Base-by-base conservation (phyloP, 768 basidiomycete genomes). In the Kwoniella newhampshirensis region DNA sequence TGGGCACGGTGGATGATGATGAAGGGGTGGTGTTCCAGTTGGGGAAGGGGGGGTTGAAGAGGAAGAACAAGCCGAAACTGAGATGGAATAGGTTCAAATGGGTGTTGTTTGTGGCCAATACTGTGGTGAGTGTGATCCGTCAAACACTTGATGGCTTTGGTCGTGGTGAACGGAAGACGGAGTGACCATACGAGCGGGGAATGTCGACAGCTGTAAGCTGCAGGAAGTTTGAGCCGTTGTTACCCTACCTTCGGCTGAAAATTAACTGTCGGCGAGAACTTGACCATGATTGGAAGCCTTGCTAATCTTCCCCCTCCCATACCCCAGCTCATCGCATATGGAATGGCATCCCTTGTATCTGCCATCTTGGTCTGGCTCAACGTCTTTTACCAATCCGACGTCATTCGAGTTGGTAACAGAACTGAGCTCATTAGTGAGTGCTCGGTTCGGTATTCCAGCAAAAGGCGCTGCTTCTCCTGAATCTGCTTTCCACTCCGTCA, bases 21-120 rank as follows among this genome's bases (percentile, higher is more conserved):
- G 67, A 68, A 36, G 71, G 64, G 2, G 61, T 70, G 2, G 66
- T 66, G 3, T 69, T 66, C 32, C 58, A 71, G 46, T 37, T 71
- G 44, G 71, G 69, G n/a, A 62, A 78, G 77, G 75, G 82, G 81
- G 70, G 76, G 66, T 18, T 77, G 66, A 54, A 79, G 80, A 27
- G 77, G 78, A 52, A 77, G 75, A 57, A 70, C 28, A 77, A 78
- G 58, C 74, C 80, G 64, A 76, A 73, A 32, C 76, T 87, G 54
- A 78, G 85, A 15, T 92, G 89, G 89, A 91, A 85, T 70, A 82
- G 80, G 60, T 91, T 91, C 81, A 91, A 92, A 74, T 90, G 88
- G 88, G 77, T 81, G 11, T 74, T 91, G 3, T 86, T 91, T 74
- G 41, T 83, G 44, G 78, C 86, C 45, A 91, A 89, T 69, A 66